Evolutionary conservation across 1,139 yeast genomes (phyloP).

Genomic region (Saccharomyces pastorianus): DNA sequence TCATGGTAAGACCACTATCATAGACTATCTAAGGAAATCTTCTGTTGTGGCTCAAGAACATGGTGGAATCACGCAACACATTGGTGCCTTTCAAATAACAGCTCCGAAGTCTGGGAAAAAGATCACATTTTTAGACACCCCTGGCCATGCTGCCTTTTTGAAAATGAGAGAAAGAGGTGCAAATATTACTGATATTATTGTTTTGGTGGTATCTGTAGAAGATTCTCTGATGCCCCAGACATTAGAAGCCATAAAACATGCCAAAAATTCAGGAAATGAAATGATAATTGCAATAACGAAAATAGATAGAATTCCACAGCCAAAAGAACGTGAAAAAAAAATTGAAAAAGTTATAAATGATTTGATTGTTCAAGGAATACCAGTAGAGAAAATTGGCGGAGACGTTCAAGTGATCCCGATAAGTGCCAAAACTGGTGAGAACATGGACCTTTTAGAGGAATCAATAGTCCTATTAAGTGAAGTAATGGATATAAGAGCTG

Average conservation of each 20-base stretch:
- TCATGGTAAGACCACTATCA: conserved; percentile 93
- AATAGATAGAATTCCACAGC: conserved; percentile 73
- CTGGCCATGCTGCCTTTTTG: conserved; percentile 95
- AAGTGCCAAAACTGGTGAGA: conserved; percentile 77
- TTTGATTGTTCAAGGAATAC: conserved; percentile 67
- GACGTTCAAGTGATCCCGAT: conserved; percentile 86
- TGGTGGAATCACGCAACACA: conserved; percentile 97
- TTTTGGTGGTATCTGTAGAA: conserved; percentile 94
- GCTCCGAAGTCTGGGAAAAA: conserved; percentile 66
- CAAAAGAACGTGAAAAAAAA: conserved; percentile 36
- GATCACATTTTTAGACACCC: conserved; percentile 90
- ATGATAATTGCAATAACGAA: conserved; percentile 88
- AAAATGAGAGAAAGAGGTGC: conserved; percentile 98
- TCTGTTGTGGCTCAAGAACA: conserved; percentile 76
- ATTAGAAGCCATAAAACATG: conserved; percentile 89
- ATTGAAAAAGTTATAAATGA: conserved; percentile 62
- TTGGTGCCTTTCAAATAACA: conserved; percentile 88
- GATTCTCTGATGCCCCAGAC: conserved; percentile 98
- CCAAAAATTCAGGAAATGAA: conserved; percentile 68
- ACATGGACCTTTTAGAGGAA: conserved; percentile 85
- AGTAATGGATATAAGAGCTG: conserved; percentile 68
- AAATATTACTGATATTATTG: conserved; percentile 81
- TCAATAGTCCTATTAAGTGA: conserved; percentile 82
- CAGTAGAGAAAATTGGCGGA: conserved; percentile 91
- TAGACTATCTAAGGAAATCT: conserved; percentile 78